Conservation (phyloP, 192 early-diverging fungal genomes). For the Coemansia sp. region DNA sequence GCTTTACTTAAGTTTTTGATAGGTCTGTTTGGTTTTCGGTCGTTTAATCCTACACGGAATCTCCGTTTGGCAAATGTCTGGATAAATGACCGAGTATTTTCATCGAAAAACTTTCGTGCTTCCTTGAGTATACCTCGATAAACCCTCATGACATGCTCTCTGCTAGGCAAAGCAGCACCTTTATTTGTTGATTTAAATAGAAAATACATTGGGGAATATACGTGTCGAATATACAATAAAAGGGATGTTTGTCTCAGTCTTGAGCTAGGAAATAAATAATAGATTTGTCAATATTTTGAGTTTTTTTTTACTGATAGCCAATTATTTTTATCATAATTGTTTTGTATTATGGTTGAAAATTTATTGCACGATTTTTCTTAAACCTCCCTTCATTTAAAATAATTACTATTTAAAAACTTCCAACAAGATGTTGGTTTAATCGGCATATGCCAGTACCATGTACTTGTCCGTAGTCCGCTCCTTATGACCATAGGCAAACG, state of each 20-base stretch:
- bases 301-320: too few relatives aligned
- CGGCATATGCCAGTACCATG: conserved; percentile 40
- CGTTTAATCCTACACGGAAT: conserved; percentile 23
- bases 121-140: conserved; percentile 38
- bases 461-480: conserved; percentile 34
- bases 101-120: conserved; percentile 41
- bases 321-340: too few relatives aligned
- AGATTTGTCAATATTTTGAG: not conserved
- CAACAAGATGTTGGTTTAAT: too few relatives aligned
- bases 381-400: too few relatives aligned
- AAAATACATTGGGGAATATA: too few relatives aligned
- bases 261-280: not conserved
- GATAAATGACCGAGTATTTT: conserved; percentile 35
- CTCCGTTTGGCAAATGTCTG: conserved; percentile 18
- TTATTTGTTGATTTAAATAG: conserved; percentile 9
- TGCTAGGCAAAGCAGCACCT: not conserved
- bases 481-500: conserved; percentile 44
- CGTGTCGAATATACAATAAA: too few relatives aligned
- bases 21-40: conserved; percentile 11
- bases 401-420: not conserved
- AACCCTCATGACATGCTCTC: conserved; percentile 7
- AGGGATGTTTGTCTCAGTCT: not conserved
- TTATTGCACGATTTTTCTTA: too few relatives aligned
- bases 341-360: too few relatives aligned
- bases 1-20: conserved; percentile 18